Evolutionary conservation across 495 filamentous ascomycete genomes (phyloP), one percentile per base, ranked within the genome.

Genomic region (Hypoxylon subgilvum): DNA sequence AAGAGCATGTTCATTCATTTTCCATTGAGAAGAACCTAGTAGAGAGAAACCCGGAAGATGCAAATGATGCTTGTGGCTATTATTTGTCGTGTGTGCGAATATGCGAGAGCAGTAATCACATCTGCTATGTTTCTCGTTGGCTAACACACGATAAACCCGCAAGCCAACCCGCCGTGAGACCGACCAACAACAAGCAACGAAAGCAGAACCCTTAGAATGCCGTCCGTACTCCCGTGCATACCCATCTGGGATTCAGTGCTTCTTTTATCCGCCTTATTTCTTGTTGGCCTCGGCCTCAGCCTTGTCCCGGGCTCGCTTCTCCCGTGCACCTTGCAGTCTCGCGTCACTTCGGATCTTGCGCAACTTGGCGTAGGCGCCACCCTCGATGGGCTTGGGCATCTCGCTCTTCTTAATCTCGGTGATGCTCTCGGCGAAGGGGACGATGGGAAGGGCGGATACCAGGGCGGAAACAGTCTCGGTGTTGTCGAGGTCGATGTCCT

Each of bases 261-360:
- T 54, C 75, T 77, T 79, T 84, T 95, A n/a, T n/a, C n/a, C n/a
- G n/a, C n/a, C n/a, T n/a, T n/a, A 97, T 88, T 98, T 97, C 84
- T 86, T 86, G 70, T 86, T 86, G 68, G 86, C 85, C 74, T 83
- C 82, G 56, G 87, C 89, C 79, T 95, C 95, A 67, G 88, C 91
- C 89, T 96, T 96, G 55, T 86, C 88, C 85, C 87, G 88, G 51
- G 84, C 87, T 69, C 94, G 86, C 91, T 97, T 97, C 83, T 94
- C 92, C 73, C 92, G 87, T 69, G 82, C 81, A 70, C 94, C 94
- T 28, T 83, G 72, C 66, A 88, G 79, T 72, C 91, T 86, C 61
- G 89, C 89, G 69, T 96, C 91, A 70, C 85, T 87, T 76, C 93
- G 84, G 57, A 90, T 89, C 64, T 90, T 84, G 72, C 94, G 89